phyloP scores from a whole-genome alignment of 208 protist species.

The Naegleria fowleri region DNA sequence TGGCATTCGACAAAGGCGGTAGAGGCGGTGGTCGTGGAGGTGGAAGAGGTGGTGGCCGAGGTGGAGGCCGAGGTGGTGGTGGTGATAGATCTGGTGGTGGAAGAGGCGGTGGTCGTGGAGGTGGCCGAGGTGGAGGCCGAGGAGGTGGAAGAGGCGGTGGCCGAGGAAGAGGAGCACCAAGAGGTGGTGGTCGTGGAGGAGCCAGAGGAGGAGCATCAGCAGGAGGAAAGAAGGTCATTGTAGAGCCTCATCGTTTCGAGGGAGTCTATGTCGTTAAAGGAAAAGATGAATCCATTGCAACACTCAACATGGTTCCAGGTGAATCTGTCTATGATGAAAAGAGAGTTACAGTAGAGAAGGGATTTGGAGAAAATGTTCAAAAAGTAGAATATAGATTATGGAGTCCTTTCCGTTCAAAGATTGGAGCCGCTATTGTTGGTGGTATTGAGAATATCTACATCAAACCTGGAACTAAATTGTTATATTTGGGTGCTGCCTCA shows the following conservation, averaged over 20 bases:
- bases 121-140: conserved; percentile 37
- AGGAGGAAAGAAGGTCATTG: conserved; percentile 88
- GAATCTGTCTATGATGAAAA: conserved; percentile 99
- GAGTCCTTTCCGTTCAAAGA: conserved; percentile 99
- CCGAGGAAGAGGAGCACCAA: background rate
- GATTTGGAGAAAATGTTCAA: conserved; percentile 51
- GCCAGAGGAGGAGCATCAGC: conserved; percentile 48
- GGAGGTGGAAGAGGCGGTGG: conserved; percentile 30
- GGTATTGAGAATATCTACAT: conserved; percentile 98
- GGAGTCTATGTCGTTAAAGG: conserved; percentile 95
- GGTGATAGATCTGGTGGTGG: conserved; percentile 29
- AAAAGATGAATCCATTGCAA: conserved; percentile 96
- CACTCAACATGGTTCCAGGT: conserved; percentile 95
- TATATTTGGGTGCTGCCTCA: conserved; percentile 99
- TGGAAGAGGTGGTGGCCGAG: conserved; percentile 36
- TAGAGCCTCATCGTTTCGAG: conserved; percentile 92
- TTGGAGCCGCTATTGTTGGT: conserved; percentile 95
- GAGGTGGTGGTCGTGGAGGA: conserved; percentile 36
- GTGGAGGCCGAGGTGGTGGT: conserved; percentile 29
- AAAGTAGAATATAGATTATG: conserved; percentile 99
- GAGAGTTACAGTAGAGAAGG: conserved; percentile 81
- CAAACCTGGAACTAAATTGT: conserved; percentile 94
- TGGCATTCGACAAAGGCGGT: background rate
- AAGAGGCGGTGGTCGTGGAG: conserved; percentile 26
- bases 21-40: conserved; percentile 35